A percentile compares a stretch with the other conserved stretches of the same genome.
phyloP scores from a whole-genome alignment of 345 rosid genomes.

The Hirschfeldia incana region DNA sequence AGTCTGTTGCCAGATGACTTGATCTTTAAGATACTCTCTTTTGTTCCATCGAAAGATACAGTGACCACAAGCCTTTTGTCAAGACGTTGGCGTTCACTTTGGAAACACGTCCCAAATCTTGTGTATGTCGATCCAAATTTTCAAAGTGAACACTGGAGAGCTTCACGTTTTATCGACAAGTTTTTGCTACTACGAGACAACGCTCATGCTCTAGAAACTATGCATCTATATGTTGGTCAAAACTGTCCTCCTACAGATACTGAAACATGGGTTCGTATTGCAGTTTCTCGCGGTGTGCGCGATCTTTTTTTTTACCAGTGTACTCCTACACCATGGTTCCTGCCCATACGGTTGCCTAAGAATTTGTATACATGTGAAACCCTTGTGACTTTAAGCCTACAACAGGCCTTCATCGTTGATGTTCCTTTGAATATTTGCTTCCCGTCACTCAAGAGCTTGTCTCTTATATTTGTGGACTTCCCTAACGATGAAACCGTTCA shows the following conservation, averaged over 20 bases:
- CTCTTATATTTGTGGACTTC: not conserved
- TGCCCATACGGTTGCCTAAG: not conserved
- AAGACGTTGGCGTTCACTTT: slow-evolving; percentile 9
- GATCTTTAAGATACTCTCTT: not conserved
- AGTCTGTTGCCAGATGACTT: slow-evolving; percentile 14
- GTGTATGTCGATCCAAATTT: not conserved
- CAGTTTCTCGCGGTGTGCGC: slow-evolving; percentile 10
- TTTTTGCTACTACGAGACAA: not conserved
- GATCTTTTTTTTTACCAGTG: not conserved
- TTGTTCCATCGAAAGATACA: not conserved
- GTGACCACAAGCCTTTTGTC: not conserved
- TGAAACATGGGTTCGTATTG: not conserved
- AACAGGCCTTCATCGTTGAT: not conserved
- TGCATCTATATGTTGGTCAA: not conserved
- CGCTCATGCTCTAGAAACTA: not conserved
- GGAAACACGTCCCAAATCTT: not conserved
- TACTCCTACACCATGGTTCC: not conserved
- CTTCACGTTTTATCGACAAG: slow-evolving; percentile 1
- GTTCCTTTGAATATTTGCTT: not conserved
- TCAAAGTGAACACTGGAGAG: not conserved
- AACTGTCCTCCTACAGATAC: not conserved
- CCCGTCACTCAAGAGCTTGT: not conserved
- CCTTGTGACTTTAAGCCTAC: not conserved
- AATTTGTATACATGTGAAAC: slow-evolving; percentile 1
- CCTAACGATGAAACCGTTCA: not conserved